Evolutionary conservation across 192 early-diverging fungal genomes (phyloP).

Genomic region (Tieghemiomyces parasiticus): DNA sequence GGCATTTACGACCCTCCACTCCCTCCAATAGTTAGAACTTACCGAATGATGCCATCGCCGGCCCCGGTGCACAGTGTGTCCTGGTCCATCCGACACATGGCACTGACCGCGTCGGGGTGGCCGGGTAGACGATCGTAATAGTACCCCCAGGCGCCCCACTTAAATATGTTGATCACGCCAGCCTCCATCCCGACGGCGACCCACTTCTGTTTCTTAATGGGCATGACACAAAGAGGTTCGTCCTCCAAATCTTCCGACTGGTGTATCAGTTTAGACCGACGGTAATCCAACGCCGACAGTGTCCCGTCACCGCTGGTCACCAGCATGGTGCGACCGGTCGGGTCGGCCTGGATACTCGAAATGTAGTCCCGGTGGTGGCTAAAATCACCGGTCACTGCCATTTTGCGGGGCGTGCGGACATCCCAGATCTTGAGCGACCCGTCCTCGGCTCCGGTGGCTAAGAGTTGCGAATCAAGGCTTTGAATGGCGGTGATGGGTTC

Average conservation of each 20-base stretch:
- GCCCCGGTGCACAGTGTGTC: constrained; percentile 76
- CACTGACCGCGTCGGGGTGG: constrained; percentile 82
- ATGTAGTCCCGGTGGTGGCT: constrained; percentile 75
- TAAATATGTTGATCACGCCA: constrained; percentile 76
- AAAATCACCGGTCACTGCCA: constrained; percentile 55
- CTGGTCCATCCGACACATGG: constrained; percentile 73
- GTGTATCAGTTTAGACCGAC: constrained; percentile 68
- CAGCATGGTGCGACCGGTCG: constrained; percentile 60
- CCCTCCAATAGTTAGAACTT: too few species aligned
- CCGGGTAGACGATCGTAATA: constrained; percentile 86
- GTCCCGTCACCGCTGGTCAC: constrained; percentile 79
- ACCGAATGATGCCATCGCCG: constrained; percentile 79
- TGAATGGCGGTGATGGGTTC: constrained; percentile 70
- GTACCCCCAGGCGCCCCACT: constrained; percentile 86
- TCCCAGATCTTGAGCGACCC: constrained; percentile 91
- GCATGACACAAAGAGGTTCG: constrained; percentile 69
- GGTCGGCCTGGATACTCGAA: constrained; percentile 62
- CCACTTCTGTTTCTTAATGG: constrained; percentile 53
- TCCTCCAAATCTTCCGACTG: constrained; percentile 93
- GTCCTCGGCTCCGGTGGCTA: constrained; percentile 88
- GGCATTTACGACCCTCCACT: too few species aligned
- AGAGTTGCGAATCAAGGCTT: constrained; percentile 49
- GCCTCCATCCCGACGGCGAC: constrained; percentile 84
- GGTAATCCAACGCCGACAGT: constrained; percentile 80
- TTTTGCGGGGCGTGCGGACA: constrained; percentile 46